These are phyloP conservation scores for Arthrobotrys sphaeroides DNA, from an alignment of 2,329 filamentous ascomycete genomes.

Conservation along the genomic window DNA sequence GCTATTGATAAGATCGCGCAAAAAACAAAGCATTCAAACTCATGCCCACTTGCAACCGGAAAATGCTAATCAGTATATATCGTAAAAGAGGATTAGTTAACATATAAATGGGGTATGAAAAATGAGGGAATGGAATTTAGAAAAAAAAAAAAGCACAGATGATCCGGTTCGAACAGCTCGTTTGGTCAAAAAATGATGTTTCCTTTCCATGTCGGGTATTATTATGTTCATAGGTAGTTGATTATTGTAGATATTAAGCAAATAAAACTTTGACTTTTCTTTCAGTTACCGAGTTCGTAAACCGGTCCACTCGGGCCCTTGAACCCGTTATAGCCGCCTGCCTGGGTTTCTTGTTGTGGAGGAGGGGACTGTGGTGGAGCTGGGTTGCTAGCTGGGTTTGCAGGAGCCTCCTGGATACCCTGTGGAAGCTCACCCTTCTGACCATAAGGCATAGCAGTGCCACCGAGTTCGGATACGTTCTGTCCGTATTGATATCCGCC, in stretches of 20 bases:
- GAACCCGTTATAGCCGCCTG: constrained; percentile 10
- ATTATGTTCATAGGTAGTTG: background rate
- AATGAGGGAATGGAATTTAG: background rate
- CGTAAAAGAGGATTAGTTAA: constrained; percentile 1
- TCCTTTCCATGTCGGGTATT: constrained; percentile 3
- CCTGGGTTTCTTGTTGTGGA: constrained; percentile 16
- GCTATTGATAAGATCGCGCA: background rate
- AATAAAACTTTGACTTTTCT: background rate
- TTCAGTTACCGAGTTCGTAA: constrained; percentile 46
- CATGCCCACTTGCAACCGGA: background rate
- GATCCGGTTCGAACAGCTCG: too few species aligned
- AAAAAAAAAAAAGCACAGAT: background rate
- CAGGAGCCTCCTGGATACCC: constrained; percentile 41
- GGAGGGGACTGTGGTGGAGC: constrained; percentile 25
- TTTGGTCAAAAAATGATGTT: background rate
- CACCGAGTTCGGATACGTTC: constrained; percentile 46
- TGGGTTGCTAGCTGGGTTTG: constrained; percentile 11
- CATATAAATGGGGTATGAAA: background rate
- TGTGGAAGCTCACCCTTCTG: constrained; percentile 45
- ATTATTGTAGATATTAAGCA: background rate
- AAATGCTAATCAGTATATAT: constrained; percentile 37
- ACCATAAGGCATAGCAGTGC: constrained; percentile 45
- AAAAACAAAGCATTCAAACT: background rate
- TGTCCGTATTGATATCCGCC: constrained; percentile 30
- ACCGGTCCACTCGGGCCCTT: constrained; percentile 45